Base-by-base conservation (phyloP, 176 grass and related monocot species). In the Musa schizocarpa region DNA sequence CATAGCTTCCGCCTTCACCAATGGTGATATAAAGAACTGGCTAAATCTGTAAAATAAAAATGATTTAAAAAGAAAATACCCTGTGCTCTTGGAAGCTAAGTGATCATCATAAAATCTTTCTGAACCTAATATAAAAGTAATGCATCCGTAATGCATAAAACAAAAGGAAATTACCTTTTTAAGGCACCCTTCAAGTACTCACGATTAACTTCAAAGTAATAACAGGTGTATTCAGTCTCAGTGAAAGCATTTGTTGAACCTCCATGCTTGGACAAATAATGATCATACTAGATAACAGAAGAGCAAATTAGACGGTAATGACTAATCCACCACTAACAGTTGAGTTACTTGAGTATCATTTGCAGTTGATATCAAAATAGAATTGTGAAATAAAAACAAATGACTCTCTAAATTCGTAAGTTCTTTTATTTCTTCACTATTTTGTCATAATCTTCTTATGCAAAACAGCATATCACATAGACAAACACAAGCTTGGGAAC, bases 241-340 rank as follows among this genome's bases (percentile, higher is more conserved):
- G 94, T 97, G 86, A 87, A 88, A 81, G 94, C 94, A 89, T 97
- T 93, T 76, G 94, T 90, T 9, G 88, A 92, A 66, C 90, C 94
- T 68, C 94, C 90, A 82, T 97, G 90, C 83, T 93, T 97, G 61
- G 94, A 88, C 76, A 97, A 83, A 84, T 87, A 97, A 77, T 81
- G 87, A 83, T 97, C 94, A 87, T 97, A 97, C 94, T 97, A 59
- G 69, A 71, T 73, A 78, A 53, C 11, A 53, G 52, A 19, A 64
- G 1, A 63, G 59, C 49, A 63, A 53, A n/a, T 52, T 23, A 50
- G 21, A 62, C 1, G 69, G 52, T 34, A 65, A 53, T 73, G 49
- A 22, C 19, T 52, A 53, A n/a, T 3, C 2, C 57, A 17, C 17
- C 3, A 77, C 11, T 19, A 63, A 68, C 22, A 64, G 10, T 65